phyloP scores from a whole-genome alignment of 2,329 filamentous ascomycete genomes.

The Alternaria consortialis region DNA sequence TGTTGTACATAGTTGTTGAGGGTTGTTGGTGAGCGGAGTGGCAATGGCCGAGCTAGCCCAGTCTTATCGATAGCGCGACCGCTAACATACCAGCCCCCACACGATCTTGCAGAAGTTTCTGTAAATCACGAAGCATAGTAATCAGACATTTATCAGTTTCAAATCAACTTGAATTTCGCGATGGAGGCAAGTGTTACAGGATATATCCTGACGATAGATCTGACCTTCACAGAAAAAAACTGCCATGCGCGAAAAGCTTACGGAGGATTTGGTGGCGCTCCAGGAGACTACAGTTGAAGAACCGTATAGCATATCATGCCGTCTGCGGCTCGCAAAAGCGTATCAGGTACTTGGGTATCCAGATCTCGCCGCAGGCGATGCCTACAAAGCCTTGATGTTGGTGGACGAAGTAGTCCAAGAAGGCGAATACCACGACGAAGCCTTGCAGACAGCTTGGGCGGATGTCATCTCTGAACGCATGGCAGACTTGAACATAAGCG shows the following conservation, averaged over 20 bases:
- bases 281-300: conserved; percentile 33
- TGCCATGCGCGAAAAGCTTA: conserved; percentile 23
- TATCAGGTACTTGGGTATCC: conserved; percentile 83
- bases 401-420: conserved; percentile 82
- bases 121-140: neutral
- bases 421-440: conserved; percentile 80
- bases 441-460: conserved; percentile 61
- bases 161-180: neutral
- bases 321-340: conserved; percentile 71
- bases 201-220: neutral
- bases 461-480: conserved; percentile 31
- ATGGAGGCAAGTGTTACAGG: conserved; percentile 22
- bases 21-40: neutral
- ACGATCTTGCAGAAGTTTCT: conserved; percentile 13
- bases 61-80: conserved; percentile 15
- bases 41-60: conserved; percentile 5
- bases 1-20: neutral
- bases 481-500: conserved; percentile 10
- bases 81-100: conserved; percentile 5
- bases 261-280: conserved; percentile 32
- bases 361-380: conserved; percentile 88
- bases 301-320: conserved; percentile 52
- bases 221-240: conserved; percentile 5
- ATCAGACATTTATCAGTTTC: neutral
- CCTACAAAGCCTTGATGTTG: conserved; percentile 87